Evolutionary conservation across 495 filamentous ascomycete species (phyloP).

Genomic region (Penicillium maclennaniae): DNA sequence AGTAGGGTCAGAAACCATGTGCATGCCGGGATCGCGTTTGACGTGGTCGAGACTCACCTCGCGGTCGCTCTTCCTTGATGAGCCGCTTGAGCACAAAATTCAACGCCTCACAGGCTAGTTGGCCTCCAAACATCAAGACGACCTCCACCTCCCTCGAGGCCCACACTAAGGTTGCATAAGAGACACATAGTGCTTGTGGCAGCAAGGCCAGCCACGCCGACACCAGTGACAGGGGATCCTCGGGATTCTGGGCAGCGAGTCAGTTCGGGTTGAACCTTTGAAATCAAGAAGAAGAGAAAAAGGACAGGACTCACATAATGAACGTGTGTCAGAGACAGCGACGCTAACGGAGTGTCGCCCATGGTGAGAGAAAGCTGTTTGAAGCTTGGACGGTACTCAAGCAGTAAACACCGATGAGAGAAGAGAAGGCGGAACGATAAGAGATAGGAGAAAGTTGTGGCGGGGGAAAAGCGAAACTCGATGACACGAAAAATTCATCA

Average conservation of each 20-base stretch:
- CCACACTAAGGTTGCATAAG: slow-evolving; percentile 86
- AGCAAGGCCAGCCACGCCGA: slow-evolving; percentile 92
- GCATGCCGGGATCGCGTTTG: background rate
- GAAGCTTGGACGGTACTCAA: background rate
- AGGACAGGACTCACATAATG: slow-evolving; percentile 67
- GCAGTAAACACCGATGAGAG: background rate
- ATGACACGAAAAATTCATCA: slow-evolving; percentile 14
- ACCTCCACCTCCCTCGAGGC: slow-evolving; percentile 88
- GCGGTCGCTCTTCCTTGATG: slow-evolving; percentile 87
- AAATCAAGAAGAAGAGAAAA: background rate
- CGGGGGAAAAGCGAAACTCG: slow-evolving; percentile 9
- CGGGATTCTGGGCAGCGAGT: slow-evolving; percentile 67
- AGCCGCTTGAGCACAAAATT: slow-evolving; percentile 87
- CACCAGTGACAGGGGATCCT: slow-evolving; percentile 76
- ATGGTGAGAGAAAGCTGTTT: slow-evolving; percentile 28
- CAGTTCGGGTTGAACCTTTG: slow-evolving; percentile 3
- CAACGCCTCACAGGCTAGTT: slow-evolving; percentile 88
- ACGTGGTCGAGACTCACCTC: slow-evolving; percentile 43
- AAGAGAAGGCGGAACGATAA: slow-evolving; percentile 10
- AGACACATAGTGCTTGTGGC: slow-evolving; percentile 83
- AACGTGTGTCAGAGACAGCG: slow-evolving; percentile 89
- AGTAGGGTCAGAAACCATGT: background rate
- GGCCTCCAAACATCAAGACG: slow-evolving; percentile 83
- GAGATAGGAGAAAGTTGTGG: slow-evolving; percentile 23
- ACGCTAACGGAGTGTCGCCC: slow-evolving; percentile 73